These are phyloP conservation scores for Ophiostoma triangulosporum DNA, from an alignment of 2,329 filamentous ascomycete species.

Conservation along the genomic window DNA sequence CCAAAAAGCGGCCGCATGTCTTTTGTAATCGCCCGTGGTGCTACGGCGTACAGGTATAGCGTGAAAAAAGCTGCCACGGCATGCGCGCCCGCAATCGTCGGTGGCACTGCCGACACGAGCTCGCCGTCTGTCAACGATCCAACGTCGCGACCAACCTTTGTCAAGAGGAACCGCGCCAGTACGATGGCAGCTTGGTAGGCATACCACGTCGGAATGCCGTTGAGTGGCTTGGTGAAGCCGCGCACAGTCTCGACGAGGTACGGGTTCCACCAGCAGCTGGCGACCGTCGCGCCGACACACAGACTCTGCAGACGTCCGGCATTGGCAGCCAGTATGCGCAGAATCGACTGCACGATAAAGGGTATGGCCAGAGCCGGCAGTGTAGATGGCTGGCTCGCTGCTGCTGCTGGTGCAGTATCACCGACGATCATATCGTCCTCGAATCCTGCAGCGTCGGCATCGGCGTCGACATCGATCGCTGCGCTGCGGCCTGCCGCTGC, in stretches of 20 bases:
- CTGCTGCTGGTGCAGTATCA: neutral
- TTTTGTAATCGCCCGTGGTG: constrained; percentile 34
- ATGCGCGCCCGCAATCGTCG: constrained; percentile 39
- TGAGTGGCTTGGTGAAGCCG: constrained; percentile 46
- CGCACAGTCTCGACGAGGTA: constrained; percentile 45
- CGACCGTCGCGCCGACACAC: constrained; percentile 11
- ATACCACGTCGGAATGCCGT: constrained; percentile 52
- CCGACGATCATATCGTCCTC: constrained; percentile 19
- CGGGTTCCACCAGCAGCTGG: constrained; percentile 55
- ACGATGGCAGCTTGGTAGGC: constrained; percentile 48
- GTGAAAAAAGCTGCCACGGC: constrained; percentile 38
- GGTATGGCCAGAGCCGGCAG: neutral
- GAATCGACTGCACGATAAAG: constrained; percentile 22
- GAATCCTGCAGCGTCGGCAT: neutral
- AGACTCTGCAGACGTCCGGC: constrained; percentile 14
- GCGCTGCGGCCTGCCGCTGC: neutral
- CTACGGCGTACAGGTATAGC: constrained; percentile 34
- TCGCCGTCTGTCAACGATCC: constrained; percentile 39
- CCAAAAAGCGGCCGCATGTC: constrained; percentile 44
- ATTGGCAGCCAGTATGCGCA: constrained; percentile 26
- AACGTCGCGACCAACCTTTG: constrained; percentile 33
- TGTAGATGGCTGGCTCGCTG: neutral
- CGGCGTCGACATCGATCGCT: neutral
- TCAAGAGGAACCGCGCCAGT: constrained; percentile 37
- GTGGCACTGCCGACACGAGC: constrained; percentile 19